phyloP scores from a whole-genome alignment of 257 asterid species.

The Fraxinus excelsior region DNA sequence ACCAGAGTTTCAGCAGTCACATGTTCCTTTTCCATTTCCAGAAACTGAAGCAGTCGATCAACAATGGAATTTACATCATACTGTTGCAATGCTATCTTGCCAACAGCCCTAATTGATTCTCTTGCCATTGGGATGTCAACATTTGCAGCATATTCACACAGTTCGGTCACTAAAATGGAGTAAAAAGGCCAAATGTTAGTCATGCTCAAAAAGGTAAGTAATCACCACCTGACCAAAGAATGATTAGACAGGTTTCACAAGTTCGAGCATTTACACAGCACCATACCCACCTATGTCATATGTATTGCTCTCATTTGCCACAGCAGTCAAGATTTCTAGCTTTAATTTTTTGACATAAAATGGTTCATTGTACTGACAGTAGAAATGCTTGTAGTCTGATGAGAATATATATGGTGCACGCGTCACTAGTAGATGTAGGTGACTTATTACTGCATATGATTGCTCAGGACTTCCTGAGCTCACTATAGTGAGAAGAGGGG shows the following conservation, averaged over 20 bases:
- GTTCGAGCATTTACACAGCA: slow-evolving; percentile 20
- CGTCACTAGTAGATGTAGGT: slow-evolving; percentile 93
- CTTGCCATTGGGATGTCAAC: slow-evolving; percentile 98
- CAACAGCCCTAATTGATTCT: slow-evolving; percentile 99
- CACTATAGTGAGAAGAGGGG: slow-evolving; percentile 94
- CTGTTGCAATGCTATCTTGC: slow-evolving; percentile 95
- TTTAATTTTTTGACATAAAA: slow-evolving; percentile 95
- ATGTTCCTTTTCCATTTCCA: slow-evolving; percentile 98
- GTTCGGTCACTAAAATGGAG: slow-evolving; percentile 82
- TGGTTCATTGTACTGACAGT: slow-evolving; percentile 97
- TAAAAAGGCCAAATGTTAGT: slow-evolving; percentile 31
- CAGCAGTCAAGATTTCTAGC: slow-evolving; percentile 98
- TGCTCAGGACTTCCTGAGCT: slow-evolving; percentile 99
- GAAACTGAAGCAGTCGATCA: slow-evolving; percentile 96
- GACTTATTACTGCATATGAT: slow-evolving; percentile 91
- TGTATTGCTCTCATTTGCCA: slow-evolving; percentile 97
- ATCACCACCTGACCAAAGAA: slow-evolving; percentile 14
- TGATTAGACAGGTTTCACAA: slow-evolving; percentile 19
- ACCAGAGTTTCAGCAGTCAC: slow-evolving; percentile 99
- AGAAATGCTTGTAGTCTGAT: slow-evolving; percentile 96
- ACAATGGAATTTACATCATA: slow-evolving; percentile 99
- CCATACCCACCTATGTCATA: slow-evolving; percentile 81
- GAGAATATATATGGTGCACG: slow-evolving; percentile 96
- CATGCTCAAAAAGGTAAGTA: slow-evolving; percentile 9
- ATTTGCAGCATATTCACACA: slow-evolving; percentile 98